Conservation (phyloP, 176 grass and related monocot species). For the Elymus sibiricus region DNA sequence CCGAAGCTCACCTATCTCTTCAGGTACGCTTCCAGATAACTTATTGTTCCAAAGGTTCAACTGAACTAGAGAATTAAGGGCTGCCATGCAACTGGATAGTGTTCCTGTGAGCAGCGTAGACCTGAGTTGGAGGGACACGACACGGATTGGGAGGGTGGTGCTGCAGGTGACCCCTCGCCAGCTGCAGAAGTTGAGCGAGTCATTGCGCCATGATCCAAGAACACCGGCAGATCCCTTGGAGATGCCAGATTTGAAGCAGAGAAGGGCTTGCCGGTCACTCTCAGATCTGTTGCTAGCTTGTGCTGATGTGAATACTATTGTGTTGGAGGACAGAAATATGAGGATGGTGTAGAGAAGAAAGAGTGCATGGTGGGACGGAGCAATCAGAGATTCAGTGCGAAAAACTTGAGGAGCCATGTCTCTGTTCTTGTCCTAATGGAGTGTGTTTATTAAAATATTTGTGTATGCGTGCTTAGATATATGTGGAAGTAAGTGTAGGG, state of each 20-base stretch:
- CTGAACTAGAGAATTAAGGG: conserved; percentile 15
- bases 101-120: conserved; percentile 6
- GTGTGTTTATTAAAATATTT: background rate
- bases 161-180: conserved; percentile 48
- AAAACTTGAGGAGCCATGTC: conserved; percentile 2
- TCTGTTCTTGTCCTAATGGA: background rate
- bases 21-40: conserved; percentile 36
- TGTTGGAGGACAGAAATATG: conserved; percentile 2
- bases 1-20: background rate
- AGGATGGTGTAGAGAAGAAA: conserved; percentile 6
- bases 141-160: background rate
- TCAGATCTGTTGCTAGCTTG: conserved; percentile 12
- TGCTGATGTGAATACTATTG: background rate
- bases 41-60: conserved; percentile 31
- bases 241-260: conserved; percentile 48
- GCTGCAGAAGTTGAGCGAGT: conserved; percentile 20
- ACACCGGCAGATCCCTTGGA: background rate
- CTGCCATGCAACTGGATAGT: conserved; percentile 15
- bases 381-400: background rate
- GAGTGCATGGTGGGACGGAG: background rate
- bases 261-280: conserved; percentile 31
- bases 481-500: background rate
- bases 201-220: conserved; percentile 26
- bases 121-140: conserved; percentile 24
- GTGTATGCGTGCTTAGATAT: background rate